Conservation (phyloP, 2,329 filamentous ascomycete species). For the Pseudocercospora fijiensis region DNA sequence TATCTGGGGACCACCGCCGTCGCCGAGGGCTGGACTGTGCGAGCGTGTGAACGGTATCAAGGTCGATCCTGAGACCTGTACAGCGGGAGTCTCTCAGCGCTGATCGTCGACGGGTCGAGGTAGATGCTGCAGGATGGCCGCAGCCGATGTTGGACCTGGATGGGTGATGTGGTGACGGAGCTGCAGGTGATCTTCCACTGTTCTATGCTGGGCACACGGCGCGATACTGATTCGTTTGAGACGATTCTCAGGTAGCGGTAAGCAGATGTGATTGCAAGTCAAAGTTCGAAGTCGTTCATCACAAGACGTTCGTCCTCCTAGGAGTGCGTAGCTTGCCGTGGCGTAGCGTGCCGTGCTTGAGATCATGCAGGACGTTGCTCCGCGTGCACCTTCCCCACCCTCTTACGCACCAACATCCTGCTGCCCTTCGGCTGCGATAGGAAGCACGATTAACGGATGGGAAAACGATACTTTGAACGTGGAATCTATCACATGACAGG, state of each 20-base stretch:
- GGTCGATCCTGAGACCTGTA: neutral
- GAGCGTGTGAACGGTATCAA: neutral
- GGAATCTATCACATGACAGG: too few species aligned
- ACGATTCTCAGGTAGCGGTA: neutral
- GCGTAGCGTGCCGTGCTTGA: neutral
- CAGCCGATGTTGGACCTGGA: neutral
- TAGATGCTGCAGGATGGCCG: neutral
- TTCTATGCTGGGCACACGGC: neutral
- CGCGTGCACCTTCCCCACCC: slow-evolving; percentile 1
- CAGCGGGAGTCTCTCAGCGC: neutral
- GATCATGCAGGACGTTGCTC: neutral
- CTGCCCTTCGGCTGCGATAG: neutral
- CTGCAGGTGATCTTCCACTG: neutral
- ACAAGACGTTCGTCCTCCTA: neutral
- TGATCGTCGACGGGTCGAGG: neutral
- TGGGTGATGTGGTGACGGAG: neutral
- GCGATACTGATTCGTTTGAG: neutral
- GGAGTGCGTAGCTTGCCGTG: neutral
- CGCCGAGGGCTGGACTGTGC: neutral
- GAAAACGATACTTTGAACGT: too few species aligned
- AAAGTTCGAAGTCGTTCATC: neutral
- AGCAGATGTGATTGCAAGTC: neutral
- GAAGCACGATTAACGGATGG: neutral
- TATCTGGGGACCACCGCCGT: neutral
- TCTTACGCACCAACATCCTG: neutral